phyloP scores from a whole-genome alignment of 306 rosid genomes.

The Oxytropis ochrocephala region DNA sequence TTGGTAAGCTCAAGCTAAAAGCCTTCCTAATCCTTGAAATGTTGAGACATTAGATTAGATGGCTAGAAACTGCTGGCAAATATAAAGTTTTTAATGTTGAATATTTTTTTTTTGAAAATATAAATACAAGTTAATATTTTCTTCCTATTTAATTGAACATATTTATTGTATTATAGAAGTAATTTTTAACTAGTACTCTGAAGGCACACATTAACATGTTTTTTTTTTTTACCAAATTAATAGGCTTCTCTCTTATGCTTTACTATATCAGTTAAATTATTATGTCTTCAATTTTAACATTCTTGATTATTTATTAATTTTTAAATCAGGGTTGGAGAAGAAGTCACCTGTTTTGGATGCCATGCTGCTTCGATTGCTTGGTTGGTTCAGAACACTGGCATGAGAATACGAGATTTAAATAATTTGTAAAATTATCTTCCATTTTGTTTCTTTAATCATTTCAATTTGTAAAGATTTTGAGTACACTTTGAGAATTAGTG shows the following conservation, averaged over 20 bases:
- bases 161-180: neutral
- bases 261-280: neutral
- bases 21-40: constrained; percentile 5
- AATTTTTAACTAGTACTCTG: neutral
- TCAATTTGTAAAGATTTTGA: too few species aligned
- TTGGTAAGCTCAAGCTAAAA: constrained; percentile 39
- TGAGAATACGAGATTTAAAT: constrained; percentile 24
- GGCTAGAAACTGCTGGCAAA: neutral
- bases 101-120: neutral
- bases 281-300: neutral
- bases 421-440: neutral
- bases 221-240: too few species aligned
- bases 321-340: constrained; percentile 66
- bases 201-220: neutral
- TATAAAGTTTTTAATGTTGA: neutral
- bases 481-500: too few species aligned
- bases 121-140: neutral
- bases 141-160: neutral
- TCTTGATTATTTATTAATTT: constrained; percentile 2
- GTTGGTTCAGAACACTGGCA: constrained; percentile 80
- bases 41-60: neutral
- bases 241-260: neutral
- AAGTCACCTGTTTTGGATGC: constrained; percentile 76
- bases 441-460: neutral
- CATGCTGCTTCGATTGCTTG: constrained; percentile 63